Evolutionary conservation across 2,329 filamentous ascomycete species (phyloP).

Genomic region (Claviceps cyperi): DNA sequence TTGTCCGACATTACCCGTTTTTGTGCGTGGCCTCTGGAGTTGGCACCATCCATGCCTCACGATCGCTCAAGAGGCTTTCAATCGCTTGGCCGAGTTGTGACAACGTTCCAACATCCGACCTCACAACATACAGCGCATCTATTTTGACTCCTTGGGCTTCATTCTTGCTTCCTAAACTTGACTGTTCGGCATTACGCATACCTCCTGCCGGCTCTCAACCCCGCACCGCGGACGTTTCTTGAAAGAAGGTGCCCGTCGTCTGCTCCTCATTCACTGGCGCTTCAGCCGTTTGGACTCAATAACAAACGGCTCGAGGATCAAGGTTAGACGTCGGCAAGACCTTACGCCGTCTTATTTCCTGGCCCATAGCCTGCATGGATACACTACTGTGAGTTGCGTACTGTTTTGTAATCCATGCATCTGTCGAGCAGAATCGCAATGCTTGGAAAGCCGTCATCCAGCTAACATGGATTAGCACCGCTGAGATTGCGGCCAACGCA

Average conservation of each 20-base stretch:
- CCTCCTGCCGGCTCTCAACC: not conserved
- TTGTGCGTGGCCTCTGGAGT: no score
- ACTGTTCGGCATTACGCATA: no score
- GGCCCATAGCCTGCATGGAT: constrained; percentile 31
- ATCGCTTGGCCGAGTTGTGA: not conserved
- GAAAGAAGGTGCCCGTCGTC: not conserved
- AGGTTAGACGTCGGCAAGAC: not conserved
- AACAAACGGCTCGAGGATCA: not conserved
- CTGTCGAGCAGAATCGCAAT: not conserved
- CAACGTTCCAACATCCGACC: not conserved
- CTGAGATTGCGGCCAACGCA: constrained; percentile 82
- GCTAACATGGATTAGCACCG: constrained; percentile 43
- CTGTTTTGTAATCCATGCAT: not conserved
- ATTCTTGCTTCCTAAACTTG: no score
- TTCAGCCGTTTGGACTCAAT: not conserved
- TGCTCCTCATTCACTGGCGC: not conserved
- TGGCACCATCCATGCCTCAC: not conserved
- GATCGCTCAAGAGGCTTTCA: not conserved
- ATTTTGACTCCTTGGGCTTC: no score
- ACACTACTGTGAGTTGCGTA: constrained; percentile 42
- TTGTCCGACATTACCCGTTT: not conserved
- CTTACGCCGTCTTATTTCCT: not conserved
- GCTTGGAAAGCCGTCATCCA: not conserved
- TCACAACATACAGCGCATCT: not conserved
- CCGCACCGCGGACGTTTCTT: not conserved